Evolutionary conservation across 345 rosid genomes (phyloP).

Genomic region (Eucalyptus victrix): DNA sequence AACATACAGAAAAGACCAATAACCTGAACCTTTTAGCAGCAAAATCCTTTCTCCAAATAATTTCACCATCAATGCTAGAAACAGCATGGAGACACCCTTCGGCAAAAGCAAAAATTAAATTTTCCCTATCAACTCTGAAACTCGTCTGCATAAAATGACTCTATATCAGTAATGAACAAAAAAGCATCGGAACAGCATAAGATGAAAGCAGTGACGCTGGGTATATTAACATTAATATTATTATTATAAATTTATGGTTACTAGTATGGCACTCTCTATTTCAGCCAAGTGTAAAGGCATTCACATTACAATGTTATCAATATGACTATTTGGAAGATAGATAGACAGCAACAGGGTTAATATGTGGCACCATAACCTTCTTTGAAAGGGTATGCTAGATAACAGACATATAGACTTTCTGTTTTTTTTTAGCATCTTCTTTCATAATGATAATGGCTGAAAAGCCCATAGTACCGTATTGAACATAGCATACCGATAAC

Average conservation of each 20-base stretch:
- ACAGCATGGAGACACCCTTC: slow-evolving; percentile 76
- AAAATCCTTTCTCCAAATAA: slow-evolving; percentile 87
- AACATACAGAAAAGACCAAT: not conserved
- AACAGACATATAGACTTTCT: not conserved
- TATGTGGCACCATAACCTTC: not conserved
- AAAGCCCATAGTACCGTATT: not conserved
- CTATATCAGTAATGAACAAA: not conserved
- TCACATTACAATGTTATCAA: not conserved
- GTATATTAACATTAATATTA: not conserved
- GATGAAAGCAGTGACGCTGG: not conserved
- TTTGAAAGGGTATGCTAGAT: not conserved
- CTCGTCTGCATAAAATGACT: slow-evolving; percentile 31
- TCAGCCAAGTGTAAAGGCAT: not conserved
- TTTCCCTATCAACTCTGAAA: slow-evolving; percentile 64
- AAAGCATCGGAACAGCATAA: not conserved
- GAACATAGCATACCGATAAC: not conserved
- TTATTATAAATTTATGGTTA: not conserved
- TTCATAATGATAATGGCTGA: not conserved
- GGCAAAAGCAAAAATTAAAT: slow-evolving; percentile 40
- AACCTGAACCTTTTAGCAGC: slow-evolving; percentile 55
- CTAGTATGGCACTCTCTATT: not conserved
- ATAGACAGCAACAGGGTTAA: not conserved
- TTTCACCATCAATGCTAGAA: slow-evolving; percentile 78
- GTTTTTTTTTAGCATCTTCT: not conserved
- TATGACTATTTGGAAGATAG: not conserved